Evolutionary conservation across 1,284 basidiomycete species (phyloP), one percentile per base, ranked within the genome.

Genomic region (Fistulinella cinereoalba): DNA sequence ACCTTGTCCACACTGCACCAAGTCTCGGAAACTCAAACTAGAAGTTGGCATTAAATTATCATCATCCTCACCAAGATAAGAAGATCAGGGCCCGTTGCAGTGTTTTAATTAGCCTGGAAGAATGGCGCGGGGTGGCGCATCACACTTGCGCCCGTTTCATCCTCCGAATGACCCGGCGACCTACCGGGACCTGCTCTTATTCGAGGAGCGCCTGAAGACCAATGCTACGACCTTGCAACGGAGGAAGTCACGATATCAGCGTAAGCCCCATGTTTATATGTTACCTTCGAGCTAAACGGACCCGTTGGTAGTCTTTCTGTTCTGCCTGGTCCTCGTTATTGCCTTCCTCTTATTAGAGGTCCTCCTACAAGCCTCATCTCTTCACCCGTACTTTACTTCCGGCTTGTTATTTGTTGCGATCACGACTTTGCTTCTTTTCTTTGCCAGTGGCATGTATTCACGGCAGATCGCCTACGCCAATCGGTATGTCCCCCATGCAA

Each of bases 401-500:
- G 90, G 87, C 3, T 68, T 92, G 39, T 73, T 94, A 12, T 88
- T 93, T 50, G 89, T 96, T 36, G 82, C 86, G 22, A 80, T 91
- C 47, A 95, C 92, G 11, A 97, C 93, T 1, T 80, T 98, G 8
- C 82, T 90, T 25, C 78, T 99, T 31, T 98, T 99, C 77, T 98
- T 98, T 64, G 92, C 93, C 2, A 95, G 89, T 57, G 96, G 96
- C 8, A 88, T 97, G 81, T 98, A 98, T 62, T 79, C 88, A 8
- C 95, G 98, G 68, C 94, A 96, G 72, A 97, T 99, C 56, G 87
- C 83, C 1, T 97, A 97, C 61, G 94, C 96, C 9, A 94, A 97
- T 71, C 87, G 88, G 94, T 93, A 64, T 56, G 91, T 98, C 16
- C 95, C 93, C 1, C 96, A 98, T 59, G 92, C 95, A 10, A 99